Percentiles rank a stretch among this genome's conserved stretches.
These are phyloP conservation scores for Sutorius eximius DNA, from an alignment of 1,284 basidiomycete species.

Conservation along the genomic window DNA sequence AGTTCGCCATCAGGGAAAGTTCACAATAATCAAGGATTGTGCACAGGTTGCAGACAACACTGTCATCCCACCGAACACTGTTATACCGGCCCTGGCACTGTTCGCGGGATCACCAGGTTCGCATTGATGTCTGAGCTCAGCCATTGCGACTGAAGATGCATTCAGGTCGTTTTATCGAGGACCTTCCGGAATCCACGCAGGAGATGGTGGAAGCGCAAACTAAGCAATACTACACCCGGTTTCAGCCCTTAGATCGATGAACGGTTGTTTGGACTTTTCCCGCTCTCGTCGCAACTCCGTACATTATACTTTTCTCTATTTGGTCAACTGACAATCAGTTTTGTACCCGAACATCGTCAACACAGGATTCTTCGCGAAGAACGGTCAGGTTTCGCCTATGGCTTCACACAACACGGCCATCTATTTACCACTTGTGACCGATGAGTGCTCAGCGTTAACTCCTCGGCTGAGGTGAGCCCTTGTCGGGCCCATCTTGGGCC, in stretches of 20 bases:
- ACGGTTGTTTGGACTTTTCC: neutral
- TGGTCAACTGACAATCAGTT: neutral
- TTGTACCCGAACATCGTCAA: neutral
- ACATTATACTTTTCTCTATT: neutral
- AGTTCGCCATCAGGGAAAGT: slow-evolving; percentile 77
- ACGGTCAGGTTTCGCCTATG: neutral
- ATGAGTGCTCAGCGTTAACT: neutral
- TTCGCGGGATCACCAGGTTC: slow-evolving; percentile 90
- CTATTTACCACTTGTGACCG: too few relatives aligned
- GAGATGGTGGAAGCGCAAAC: slow-evolving; percentile 77
- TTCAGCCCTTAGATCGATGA: slow-evolving; percentile 48
- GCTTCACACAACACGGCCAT: neutral
- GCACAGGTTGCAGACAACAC: slow-evolving; percentile 86
- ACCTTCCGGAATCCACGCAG: slow-evolving; percentile 88
- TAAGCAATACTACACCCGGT: slow-evolving; percentile 75
- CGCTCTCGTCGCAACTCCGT: slow-evolving; percentile 4
- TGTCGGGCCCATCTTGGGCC: neutral
- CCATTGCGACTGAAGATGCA: slow-evolving; percentile 6
- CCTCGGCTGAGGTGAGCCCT: slow-evolving; percentile 1
- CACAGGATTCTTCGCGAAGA: neutral
- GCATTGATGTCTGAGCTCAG: neutral
- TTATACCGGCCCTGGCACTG: slow-evolving; percentile 84
- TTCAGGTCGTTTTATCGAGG: slow-evolving; percentile 77
- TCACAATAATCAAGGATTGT: slow-evolving; percentile 96
- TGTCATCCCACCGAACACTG: slow-evolving; percentile 88